Conservation (phyloP, 192 early-diverging fungal genomes). For the Ambispora gerdemannii region DNA sequence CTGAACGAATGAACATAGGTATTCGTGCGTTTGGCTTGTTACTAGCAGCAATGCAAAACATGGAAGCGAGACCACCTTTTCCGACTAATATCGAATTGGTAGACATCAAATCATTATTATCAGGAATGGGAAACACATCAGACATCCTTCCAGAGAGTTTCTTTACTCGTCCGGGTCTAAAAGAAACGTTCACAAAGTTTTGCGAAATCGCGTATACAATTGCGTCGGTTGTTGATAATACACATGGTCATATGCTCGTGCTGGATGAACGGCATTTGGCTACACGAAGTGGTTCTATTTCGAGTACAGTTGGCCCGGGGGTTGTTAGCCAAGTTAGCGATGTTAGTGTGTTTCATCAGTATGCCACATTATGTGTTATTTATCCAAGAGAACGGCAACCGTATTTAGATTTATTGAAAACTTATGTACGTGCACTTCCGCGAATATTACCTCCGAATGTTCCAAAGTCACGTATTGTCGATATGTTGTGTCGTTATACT, state of each 20-base stretch:
- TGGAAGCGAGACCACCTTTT: constrained; percentile 44
- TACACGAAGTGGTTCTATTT: constrained; percentile 16
- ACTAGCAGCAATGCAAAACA: constrained; percentile 68
- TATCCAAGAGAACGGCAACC: constrained; percentile 57
- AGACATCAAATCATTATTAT: constrained; percentile 37
- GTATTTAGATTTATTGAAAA: constrained; percentile 65
- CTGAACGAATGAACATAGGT: constrained; percentile 74
- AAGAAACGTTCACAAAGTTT: constrained; percentile 65
- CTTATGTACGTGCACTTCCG: constrained; percentile 71
- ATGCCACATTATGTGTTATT: constrained; percentile 47
- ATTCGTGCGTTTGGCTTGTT: constrained; percentile 70
- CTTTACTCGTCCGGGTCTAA: constrained; percentile 56
- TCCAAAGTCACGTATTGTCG: constrained; percentile 60
- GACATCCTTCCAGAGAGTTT: constrained; percentile 51
- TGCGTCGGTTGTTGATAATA: constrained; percentile 57
- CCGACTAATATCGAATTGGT: constrained; percentile 36
- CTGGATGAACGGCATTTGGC: constrained; percentile 51
- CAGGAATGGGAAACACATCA: constrained; percentile 28
- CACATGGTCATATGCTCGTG: constrained; percentile 40
- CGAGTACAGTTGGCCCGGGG: neutral
- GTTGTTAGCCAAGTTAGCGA: constrained; percentile 29
- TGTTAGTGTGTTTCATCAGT: constrained; percentile 45
- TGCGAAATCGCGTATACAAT: constrained; percentile 63
- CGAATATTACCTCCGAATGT: constrained; percentile 65
- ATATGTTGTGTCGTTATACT: constrained; percentile 76